A percentile compares a stretch with the other conserved stretches of the same genome.
Evolutionary conservation across 306 rosid species (phyloP).

Genomic region (Prunus armeniaca): DNA sequence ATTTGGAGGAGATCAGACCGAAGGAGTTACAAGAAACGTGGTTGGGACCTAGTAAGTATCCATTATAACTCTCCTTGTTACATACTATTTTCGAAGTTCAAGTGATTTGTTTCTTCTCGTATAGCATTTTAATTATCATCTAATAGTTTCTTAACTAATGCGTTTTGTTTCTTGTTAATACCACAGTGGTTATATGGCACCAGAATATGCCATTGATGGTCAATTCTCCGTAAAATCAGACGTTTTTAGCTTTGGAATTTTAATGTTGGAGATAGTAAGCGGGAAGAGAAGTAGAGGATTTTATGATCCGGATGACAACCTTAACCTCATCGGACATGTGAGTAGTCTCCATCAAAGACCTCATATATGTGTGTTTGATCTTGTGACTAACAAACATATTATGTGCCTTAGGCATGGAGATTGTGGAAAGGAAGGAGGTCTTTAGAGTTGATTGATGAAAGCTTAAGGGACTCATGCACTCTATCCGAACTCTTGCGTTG

Average conservation of each 20-base stretch:
- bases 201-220: conserved; percentile 51
- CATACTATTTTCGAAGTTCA: not conserved
- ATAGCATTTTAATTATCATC: not conserved
- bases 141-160: not conserved
- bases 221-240: conserved; percentile 47
- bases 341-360: not conserved
- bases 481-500: conserved; percentile 28
- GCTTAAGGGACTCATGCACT: conserved; percentile 10
- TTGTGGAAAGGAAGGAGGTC: conserved; percentile 33
- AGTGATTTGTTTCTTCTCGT: not conserved
- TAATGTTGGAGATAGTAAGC: conserved; percentile 29
- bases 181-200: conserved; percentile 58
- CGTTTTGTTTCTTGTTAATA: not conserved
- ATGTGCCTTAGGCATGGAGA: conserved; percentile 33
- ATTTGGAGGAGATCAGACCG: conserved; percentile 32
- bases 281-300: conserved; percentile 33
- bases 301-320: not conserved
- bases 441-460: conserved; percentile 21
- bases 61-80: not conserved
- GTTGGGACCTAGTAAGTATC: conserved; percentile 42
- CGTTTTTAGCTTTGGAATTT: conserved; percentile 36
- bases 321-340: conserved; percentile 35
- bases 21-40: conserved; percentile 36
- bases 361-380: not conserved
- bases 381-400: not conserved